Base-by-base conservation (phyloP, 352 stramenopile genomes). In the Globisporangium sylvaticum region DNA sequence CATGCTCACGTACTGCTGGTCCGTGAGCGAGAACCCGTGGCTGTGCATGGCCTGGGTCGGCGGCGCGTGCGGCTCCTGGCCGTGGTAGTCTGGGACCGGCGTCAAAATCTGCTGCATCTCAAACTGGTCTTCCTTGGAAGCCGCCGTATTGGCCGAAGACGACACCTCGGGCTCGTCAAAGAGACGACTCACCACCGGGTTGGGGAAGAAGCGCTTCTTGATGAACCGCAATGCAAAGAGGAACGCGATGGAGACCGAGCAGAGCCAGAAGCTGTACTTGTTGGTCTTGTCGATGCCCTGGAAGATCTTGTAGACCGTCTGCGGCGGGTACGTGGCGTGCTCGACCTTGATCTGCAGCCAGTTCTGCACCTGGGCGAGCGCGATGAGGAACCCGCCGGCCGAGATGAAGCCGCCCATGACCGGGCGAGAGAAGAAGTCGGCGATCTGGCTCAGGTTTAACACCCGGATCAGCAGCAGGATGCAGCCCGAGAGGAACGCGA, bases 321-420 rank as follows among this genome's bases (percentile, higher is more conserved):
- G 62, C 3, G 89, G 77, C 31, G 89, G 71, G 63, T 67, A 78
- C 59, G 66, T 83, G 62, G 65, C 69, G 72, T 73, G 58, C 58
- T 79, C 62, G 65, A 93, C 67, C 24, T 75, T 80, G 65, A 96
- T 79, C 18, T 81, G 82, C 55, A 97, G 78, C 57, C 90, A 82
- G 65, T 89, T 89, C 58, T 89, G 88, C 10, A 97, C 66, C 75
- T 98, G 89, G n/a, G 85, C 94, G 32, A 93, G 80, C 29, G 83
- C 90, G 75, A 98, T 98, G 62, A 97, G 83, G 48, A 98, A 76
- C 24, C 88, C 87, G 5, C 87, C 88, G 39, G 78, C 91, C 14
- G 83, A 94, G 53, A 94, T 96, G 71, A 98, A 98, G 37, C 91
- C 91, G 12, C 83, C 90, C 69, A 97, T 84, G 58, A 98, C 90